These are phyloP conservation scores for Suhomyces kunorum DNA, from an alignment of 1,139 yeast genomes.

Conservation along the genomic window DNA sequence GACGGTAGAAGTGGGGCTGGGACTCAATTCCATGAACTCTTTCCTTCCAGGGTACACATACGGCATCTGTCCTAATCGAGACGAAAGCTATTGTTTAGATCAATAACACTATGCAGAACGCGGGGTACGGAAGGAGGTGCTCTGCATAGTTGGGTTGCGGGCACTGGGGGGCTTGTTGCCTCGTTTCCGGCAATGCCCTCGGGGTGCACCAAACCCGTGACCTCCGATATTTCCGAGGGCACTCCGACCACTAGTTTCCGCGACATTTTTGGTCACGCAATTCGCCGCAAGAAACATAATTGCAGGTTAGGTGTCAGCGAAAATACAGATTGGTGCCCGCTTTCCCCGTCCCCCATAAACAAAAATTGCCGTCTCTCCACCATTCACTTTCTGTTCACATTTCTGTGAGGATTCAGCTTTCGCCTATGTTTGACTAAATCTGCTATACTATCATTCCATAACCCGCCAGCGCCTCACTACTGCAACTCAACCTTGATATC, in stretches of 20 bases:
- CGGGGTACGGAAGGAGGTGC: conserved; percentile 7
- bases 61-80: conserved; percentile 1
- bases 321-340: conserved; percentile 11
- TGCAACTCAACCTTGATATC: conserved; percentile 1
- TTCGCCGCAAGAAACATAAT: conserved; percentile 7
- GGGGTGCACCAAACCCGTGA: conserved; percentile 4
- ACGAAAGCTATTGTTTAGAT: conserved; percentile 7
- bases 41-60: no score
- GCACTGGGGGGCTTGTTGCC: neutral
- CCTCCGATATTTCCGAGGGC: conserved; percentile 7
- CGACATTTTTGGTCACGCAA: conserved; percentile 14
- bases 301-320: conserved; percentile 9
- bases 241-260: neutral
- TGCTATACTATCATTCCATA: neutral
- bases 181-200: conserved; percentile 6
- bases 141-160: conserved; percentile 1
- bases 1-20: no score
- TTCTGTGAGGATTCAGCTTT: conserved; percentile 4
- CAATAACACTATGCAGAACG: conserved; percentile 7
- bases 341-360: conserved; percentile 16
- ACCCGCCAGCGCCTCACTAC: neutral
- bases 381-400: conserved; percentile 5
- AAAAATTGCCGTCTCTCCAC: conserved; percentile 12
- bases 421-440: conserved; percentile 8
- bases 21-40: no score